Percentiles rank a stretch among this genome's conserved stretches.
These are phyloP conservation scores for Alternaria sp. DNA, from an alignment of 2,329 filamentous ascomycete genomes.

Conservation along the genomic window DNA sequence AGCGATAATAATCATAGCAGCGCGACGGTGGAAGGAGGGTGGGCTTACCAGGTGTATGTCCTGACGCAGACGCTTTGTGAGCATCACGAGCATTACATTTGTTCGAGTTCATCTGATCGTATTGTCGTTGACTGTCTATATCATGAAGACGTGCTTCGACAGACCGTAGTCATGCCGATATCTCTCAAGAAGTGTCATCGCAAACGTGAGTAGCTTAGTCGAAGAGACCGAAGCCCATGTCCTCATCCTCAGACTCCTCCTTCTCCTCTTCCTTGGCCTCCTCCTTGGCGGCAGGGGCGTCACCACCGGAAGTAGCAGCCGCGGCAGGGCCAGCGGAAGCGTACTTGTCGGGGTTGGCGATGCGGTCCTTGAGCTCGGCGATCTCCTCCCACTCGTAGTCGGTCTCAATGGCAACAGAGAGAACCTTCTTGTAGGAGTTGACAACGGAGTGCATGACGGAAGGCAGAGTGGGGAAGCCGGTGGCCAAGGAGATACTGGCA, in stretches of 20 bases:
- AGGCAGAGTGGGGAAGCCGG: slow-evolving; percentile 95
- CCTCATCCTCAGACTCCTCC: slow-evolving; percentile 66
- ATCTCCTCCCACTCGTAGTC: slow-evolving; percentile 96
- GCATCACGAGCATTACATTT: slow-evolving; percentile 35
- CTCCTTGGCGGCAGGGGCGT: slow-evolving; percentile 51
- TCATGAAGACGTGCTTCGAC: slow-evolving; percentile 39
- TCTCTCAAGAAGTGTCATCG: slow-evolving; percentile 31
- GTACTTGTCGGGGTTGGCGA: slow-evolving; percentile 98
- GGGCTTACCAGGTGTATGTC: slow-evolving; percentile 46
- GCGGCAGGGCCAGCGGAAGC: slow-evolving; percentile 79
- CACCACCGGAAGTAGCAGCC: slow-evolving; percentile 62
- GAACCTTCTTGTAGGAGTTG: slow-evolving; percentile 97
- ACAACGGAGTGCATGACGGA: slow-evolving; percentile 95
- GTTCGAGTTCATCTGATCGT: slow-evolving; percentile 42
- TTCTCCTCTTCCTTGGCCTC: slow-evolving; percentile 64
- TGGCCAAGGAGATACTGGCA: slow-evolving; percentile 86
- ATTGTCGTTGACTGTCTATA: slow-evolving; percentile 45
- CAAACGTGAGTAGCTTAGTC: slow-evolving; percentile 53
- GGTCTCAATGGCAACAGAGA: slow-evolving; percentile 88
- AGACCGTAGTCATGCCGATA: slow-evolving; percentile 27
- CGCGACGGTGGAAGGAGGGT: slow-evolving; percentile 10
- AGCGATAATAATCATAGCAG: slow-evolving; percentile 65
- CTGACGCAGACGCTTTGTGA: slow-evolving; percentile 23
- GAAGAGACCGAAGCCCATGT: slow-evolving; percentile 64
- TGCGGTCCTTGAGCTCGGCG: slow-evolving; percentile 98